Base-by-base conservation (phyloP, 2,329 filamentous ascomycete genomes). In the Amauroascus verrucosus region DNA sequence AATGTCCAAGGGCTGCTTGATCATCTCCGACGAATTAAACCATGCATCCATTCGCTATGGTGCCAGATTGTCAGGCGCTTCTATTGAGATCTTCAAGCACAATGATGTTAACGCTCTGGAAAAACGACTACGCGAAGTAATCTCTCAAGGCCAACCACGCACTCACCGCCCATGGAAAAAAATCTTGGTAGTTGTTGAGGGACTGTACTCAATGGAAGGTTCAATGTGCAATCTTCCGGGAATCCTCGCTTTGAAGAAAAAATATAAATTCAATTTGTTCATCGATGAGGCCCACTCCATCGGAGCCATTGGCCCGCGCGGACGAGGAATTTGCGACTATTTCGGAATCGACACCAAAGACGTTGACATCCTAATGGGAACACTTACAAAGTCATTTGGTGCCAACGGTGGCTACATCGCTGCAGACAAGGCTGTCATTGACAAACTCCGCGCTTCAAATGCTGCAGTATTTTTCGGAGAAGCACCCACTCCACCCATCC, bases 161-260 rank as follows among this genome's bases (percentile, higher is more conserved):
- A 98, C 91, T n/a, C 93, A 98, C 70, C 86, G 93, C 28, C 93
- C 93, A 1, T 98, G 93, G 93, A 96, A 95, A 78, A 98, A 97
- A 81, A 97, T 98, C 56, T 71, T 98, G 49, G 87, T 98, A 43
- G 90, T 91, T 35, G 88, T 98, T 35, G 93, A 98, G 70, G 93
- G 93, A 62, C 79, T 98, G 18, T 98, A 98, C 77, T 97, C 91
- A 0, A 98, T 98, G 93, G 93, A 98, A 74, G 93, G 93, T 47
- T 96, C 90, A 60, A 95, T 98, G 87, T 93, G 88, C 71, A 93
- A 98, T 68, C 80, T 98, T n/a, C 93, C 93, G 1, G 88, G 88
- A 57, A 76, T 98, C 48, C 73, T 98, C 55, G 80, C 78, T 48
- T 78, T 98, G 60, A 96, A 95, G 80, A 84, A 84, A 68, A 89